Conservation (phyloP, 257 asterid genomes). For the Echium plantagineum region DNA sequence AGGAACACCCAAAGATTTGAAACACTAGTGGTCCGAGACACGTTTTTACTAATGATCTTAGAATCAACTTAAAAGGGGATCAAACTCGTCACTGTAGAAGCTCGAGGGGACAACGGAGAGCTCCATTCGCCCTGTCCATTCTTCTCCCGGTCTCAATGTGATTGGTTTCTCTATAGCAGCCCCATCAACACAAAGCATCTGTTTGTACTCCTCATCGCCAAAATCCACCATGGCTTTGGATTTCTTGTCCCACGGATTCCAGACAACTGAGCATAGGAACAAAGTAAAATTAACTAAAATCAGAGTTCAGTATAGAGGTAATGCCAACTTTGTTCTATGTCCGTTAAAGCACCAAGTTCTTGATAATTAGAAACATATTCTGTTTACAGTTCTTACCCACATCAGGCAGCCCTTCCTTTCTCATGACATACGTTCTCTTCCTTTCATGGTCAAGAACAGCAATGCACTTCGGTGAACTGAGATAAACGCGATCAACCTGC, state of each 20-base stretch:
- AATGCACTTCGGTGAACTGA: constrained; percentile 50
- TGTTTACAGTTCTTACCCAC: constrained; percentile 30
- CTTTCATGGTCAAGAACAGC: constrained; percentile 87
- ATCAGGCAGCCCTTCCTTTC: constrained; percentile 87
- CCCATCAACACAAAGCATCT: constrained; percentile 74
- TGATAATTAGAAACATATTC: background rate
- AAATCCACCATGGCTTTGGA: constrained; percentile 76
- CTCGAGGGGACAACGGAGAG: constrained; percentile 66
- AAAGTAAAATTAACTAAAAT: background rate
- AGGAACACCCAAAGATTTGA: background rate
- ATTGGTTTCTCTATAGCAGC: constrained; percentile 71
- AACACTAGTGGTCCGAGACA: background rate
- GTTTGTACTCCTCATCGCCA: constrained; percentile 78
- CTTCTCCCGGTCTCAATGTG: constrained; percentile 71
- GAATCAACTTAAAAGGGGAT: constrained; percentile 16
- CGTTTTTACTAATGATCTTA: background rate
- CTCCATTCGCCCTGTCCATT: constrained; percentile 74
- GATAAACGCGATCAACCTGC: constrained; percentile 84
- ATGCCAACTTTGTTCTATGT: background rate
- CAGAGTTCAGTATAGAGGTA: background rate
- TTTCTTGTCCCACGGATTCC: constrained; percentile 98
- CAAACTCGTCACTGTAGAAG: constrained; percentile 59
- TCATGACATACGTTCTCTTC: constrained; percentile 69
- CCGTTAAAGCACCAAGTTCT: background rate
- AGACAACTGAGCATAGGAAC: constrained; percentile 36